Evolutionary conservation across 768 basidiomycete genomes (phyloP).

Genomic region (Suillus subluteus): DNA sequence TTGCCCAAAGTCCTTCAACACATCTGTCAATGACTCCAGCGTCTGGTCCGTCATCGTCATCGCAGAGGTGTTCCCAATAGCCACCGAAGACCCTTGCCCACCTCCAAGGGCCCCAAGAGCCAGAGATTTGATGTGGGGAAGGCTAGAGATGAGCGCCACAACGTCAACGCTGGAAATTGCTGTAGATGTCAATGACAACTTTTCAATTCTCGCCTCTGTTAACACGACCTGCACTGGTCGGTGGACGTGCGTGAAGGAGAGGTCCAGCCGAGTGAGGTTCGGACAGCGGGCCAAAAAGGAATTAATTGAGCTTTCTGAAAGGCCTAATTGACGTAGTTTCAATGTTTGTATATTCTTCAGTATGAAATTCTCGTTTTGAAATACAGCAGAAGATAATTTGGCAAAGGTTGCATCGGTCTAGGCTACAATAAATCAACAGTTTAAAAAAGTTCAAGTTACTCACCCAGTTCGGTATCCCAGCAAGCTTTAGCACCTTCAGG

Average conservation of each 20-base stretch:
- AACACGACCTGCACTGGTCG: constrained; percentile 38
- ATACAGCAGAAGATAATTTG: constrained; percentile 41
- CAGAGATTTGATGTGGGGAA: constrained; percentile 50
- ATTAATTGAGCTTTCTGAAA: constrained; percentile 54
- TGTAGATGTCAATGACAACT: constrained; percentile 67
- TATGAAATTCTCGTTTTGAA: constrained; percentile 26
- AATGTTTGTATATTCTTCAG: constrained; percentile 51
- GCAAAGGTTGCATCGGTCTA: constrained; percentile 62
- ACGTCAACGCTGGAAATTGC: constrained; percentile 44
- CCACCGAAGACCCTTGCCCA: constrained; percentile 44
- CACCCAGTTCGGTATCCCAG: constrained; percentile 66
- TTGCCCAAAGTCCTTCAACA: constrained; percentile 37
- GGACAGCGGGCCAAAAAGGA: constrained; percentile 50
- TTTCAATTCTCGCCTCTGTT: constrained; percentile 37
- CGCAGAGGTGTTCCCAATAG: constrained; percentile 48
- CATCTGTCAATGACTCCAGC: constrained; percentile 46
- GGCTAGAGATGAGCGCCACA: constrained; percentile 38
- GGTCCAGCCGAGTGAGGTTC: constrained; percentile 55
- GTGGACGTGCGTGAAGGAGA: constrained; percentile 64
- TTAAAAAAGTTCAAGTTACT: constrained; percentile 19
- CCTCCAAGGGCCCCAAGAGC: constrained; percentile 63
- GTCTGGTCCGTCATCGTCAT: constrained; percentile 60
- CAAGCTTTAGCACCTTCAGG: constrained; percentile 62
- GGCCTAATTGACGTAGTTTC: constrained; percentile 57
- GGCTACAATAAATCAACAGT: background rate